Evolutionary conservation across 306 rosid genomes (phyloP), one percentile per base, ranked within the genome.

Genomic region (Castanea mollissima): DNA sequence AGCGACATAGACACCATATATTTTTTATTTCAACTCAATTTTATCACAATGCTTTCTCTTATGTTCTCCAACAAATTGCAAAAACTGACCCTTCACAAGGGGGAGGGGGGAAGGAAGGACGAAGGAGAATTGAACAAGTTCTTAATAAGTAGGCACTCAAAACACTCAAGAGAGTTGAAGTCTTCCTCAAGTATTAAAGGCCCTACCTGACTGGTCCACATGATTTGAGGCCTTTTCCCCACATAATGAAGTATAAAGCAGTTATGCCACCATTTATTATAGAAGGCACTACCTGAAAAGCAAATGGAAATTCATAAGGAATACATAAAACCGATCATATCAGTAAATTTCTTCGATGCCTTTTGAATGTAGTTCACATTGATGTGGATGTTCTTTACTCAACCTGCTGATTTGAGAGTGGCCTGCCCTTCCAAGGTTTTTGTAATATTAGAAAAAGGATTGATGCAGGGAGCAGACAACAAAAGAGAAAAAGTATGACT

Each of bases 371-470:
- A 77, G 49, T 71, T 27, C 51, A 14, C 65, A 62, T 44, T 44
- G 11, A 78, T 74, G 23, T 54, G 14, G 63, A 70, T 3, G 76
- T 72, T 52, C 46, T 52, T 73, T 16, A 74, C 71, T 56, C 65
- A 83, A 96, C 99, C 98, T 96, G 98, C 6, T 91, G 69, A 81
- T 93, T 96, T 59, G 97, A 83, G 72, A 96, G 96, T 10, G 99
- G 91, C 78, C 98, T 91, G 71, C 98, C 99, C 91, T 89, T 96
- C 98, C 99, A 96, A 82, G 98, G 99, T 88, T 89, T 96, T 81
- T 96, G 99, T 87, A 93, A 74, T 87, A 90, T 75, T 79, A 96
- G 85, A 89, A 96, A 93, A 49, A 89, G 73, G 77, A 93, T 78
- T 73, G 99, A 80, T 44, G 98, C 92, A 29, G 97, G 96, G 51